Evolutionary conservation across 2,329 filamentous ascomycete genomes (phyloP), one percentile per base, ranked within the genome.

Genomic region (Colletotrichum viniferum): DNA sequence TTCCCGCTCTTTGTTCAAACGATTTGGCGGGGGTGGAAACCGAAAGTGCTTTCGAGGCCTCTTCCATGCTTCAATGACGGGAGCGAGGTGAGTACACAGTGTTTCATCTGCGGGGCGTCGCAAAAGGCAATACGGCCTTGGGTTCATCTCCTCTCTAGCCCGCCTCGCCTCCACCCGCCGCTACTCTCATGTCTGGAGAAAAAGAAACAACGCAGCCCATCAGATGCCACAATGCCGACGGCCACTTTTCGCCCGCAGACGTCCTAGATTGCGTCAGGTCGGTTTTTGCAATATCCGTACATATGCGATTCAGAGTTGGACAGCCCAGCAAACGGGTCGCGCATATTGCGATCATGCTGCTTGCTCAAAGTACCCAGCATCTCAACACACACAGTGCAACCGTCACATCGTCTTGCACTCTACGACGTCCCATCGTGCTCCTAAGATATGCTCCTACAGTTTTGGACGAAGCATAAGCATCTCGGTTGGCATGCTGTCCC

Each of bases 321-420:
- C 64, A 30, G 63, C 55, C 55, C 32, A 32, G 12, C 7, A 64
- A 32, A 21, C 60, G n/a, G 43, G 30, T 38, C 30, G 32, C n/a
- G 28, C n/a, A 32, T 62, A 32, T 9, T 63, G 30, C 21, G 8
- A 38, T 52, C 43, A 52, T 65, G 65, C 30, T 38, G 38, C 16
- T 32, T 38, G 38, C 16, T 32, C 56, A 56, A 64, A n/a, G 56
- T 70, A 69, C 71, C 24, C 63, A 14, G 38, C 24, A 14, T 56
- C 13, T 28, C 30, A 34, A 56, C 56, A 52, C 71, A 73, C 30
- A 69, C 71, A 67, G 62, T 72, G 61, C 69, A 72, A 75, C 69
- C 38, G 62, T 75, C 69, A 56, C 55, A 71, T 71, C 60, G 68
- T 32, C 52, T 30, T 52, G 67, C 71, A 65, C 34, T 18, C 67